Evolutionary conservation across 345 rosid genomes (phyloP), one percentile per base, ranked within the genome.

Genomic region (Eucalyptus marginata): DNA sequence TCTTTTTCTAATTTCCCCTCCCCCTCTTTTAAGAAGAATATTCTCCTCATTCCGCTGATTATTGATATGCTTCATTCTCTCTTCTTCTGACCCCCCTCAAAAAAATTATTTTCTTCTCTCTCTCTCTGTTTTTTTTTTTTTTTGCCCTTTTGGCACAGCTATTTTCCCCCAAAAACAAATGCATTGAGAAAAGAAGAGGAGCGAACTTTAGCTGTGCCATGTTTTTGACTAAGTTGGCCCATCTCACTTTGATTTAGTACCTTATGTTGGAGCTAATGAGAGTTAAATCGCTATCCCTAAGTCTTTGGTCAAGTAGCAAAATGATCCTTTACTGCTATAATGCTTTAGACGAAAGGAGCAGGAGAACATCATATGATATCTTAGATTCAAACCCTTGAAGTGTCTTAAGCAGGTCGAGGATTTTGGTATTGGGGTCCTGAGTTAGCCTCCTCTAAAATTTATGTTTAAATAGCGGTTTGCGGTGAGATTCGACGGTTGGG

Each of bases 41-140:
- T 40, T 76, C 47, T 76, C 47, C 84, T 36, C 47, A 18, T 76
- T 76, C 84, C 15, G 9, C 13, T 36, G 5, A 11, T 22, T 76
- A 36, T 40, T 10, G 4, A 22, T 36, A 5, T 10, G 83, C 18
- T 33, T 33, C 10, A 56, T 56, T 56, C 62, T 0, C 62, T 56
- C 62, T 25, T 56, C 62, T 20, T 9, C 58, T 8, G 25, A 52
- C 58, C 58, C 58, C 10, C 10, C 5, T 3, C 2, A 7, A 20
- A 52, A 7, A 8, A 3, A 52, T 52, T 2, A 20, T 52, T 52
- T 52, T 52, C 58, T 52, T 24, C 29, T 56, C 13, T 56, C 59
- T 54, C 27, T 56, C 13, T 56, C 0, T 59, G 0, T 58, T 5
- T 15, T 4, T 14, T 3, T 8, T 2, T 7, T 3, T 16, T 16